A percentile compares a stretch with the other conserved stretches of the same genome.
Evolutionary conservation across 2,329 filamentous ascomycete species (phyloP).

Genomic region (Phyllosticta citrichinensis): DNA sequence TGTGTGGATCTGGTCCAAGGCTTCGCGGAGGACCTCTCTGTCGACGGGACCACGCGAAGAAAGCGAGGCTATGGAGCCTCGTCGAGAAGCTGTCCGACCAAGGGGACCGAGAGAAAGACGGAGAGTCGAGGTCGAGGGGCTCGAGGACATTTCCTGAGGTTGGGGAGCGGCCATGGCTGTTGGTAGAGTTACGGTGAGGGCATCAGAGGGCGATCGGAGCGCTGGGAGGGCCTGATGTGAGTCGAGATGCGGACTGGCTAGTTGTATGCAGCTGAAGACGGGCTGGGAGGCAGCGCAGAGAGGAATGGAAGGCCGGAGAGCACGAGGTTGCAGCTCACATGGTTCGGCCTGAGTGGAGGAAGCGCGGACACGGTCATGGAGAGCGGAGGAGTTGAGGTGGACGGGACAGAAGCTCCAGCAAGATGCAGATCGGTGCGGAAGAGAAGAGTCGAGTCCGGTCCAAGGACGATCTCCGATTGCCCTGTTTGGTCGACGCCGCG

Average conservation of each 20-base stretch:
- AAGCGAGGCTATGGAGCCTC: slow-evolving; percentile 31
- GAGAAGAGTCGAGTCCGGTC: not conserved
- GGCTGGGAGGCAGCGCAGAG: not conserved
- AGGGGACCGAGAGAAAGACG: slow-evolving; percentile 18
- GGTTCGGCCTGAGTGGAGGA: not conserved
- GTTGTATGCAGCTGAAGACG: not conserved
- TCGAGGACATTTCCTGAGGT: slow-evolving; percentile 17
- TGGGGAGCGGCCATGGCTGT: slow-evolving; percentile 13
- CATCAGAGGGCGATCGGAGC: slow-evolving; percentile 1
- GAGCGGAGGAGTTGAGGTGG: not conserved
- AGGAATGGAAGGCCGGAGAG: not conserved
- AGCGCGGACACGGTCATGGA: not conserved
- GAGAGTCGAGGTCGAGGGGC: slow-evolving; percentile 15
- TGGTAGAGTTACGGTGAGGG: not conserved
- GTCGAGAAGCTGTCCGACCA: slow-evolving; percentile 19
- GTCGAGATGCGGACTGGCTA: not conserved
- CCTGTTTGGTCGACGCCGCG: not conserved
- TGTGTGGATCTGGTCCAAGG: slow-evolving; percentile 76
- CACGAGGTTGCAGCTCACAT: not conserved
- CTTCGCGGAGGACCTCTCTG: slow-evolving; percentile 8
- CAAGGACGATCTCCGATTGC: not conserved
- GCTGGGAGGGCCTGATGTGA: not conserved
- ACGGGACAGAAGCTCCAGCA: not conserved
- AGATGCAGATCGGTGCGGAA: not conserved
- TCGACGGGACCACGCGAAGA: slow-evolving; percentile 21